Evolutionary conservation across 139 green algal species (phyloP).

Genomic region (Chlorella sp.): DNA sequence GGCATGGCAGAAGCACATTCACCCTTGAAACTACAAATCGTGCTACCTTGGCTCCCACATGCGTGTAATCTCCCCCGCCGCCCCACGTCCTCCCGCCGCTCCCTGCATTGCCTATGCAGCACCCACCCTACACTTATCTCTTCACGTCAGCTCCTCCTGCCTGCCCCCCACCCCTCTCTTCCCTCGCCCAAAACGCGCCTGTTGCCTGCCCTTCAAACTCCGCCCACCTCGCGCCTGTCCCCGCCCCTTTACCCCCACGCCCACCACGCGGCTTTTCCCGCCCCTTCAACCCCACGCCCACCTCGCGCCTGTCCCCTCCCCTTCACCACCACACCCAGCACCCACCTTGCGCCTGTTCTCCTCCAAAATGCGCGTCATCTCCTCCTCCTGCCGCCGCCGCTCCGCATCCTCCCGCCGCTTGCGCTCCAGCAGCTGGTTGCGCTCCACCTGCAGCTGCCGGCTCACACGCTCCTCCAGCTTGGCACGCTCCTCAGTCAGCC

Average conservation of each 20-base stretch:
- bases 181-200: too few species aligned
- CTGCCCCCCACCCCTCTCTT: too few species aligned
- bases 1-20: too few species aligned
- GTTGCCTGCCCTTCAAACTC: background rate
- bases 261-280: too few species aligned
- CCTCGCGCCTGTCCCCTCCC: background rate
- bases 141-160: too few species aligned
- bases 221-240: too few species aligned
- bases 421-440: conserved; percentile 45
- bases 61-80: too few species aligned
- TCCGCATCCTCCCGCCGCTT: conserved; percentile 59
- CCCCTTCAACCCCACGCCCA: background rate
- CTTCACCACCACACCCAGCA: background rate
- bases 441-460: conserved; percentile 50
- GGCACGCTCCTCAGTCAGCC: conserved; percentile 47
- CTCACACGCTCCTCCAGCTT: conserved; percentile 53
- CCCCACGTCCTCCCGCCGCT: background rate
- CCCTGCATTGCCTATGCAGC: too few species aligned
- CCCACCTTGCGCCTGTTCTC: conserved; percentile 56
- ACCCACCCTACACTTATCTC: too few species aligned
- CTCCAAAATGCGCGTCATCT: conserved; percentile 55
- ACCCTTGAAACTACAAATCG: too few species aligned
- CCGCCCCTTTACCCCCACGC: too few species aligned
- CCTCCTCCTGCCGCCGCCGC: conserved; percentile 42
- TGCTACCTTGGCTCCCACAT: too few species aligned